phyloP scores from a whole-genome alignment of 2,329 filamentous ascomycete species.

The Gaeumannomyces sp. region DNA sequence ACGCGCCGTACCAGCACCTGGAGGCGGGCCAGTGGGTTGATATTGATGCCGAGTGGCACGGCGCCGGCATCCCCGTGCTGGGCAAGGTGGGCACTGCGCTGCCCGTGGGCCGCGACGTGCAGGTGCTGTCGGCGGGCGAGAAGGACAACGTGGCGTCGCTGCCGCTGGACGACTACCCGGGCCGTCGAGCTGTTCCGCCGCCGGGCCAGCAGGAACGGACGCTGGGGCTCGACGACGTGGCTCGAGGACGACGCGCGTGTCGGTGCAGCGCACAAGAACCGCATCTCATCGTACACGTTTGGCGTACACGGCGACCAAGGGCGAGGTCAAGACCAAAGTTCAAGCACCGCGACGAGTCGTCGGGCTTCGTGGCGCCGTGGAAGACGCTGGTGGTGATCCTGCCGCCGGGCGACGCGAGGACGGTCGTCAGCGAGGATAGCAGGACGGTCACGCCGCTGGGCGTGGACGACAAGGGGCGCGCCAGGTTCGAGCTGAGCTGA shows the following conservation, averaged over 20 bases:
- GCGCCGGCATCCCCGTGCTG: constrained; percentile 24
- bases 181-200: constrained; percentile 29
- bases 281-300: constrained; percentile 27
- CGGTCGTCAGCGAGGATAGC: constrained; percentile 13
- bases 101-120: constrained; percentile 25
- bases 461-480: constrained; percentile 1
- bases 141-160: constrained; percentile 25
- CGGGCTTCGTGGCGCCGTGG: constrained; percentile 29
- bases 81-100: constrained; percentile 26
- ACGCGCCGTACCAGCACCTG: constrained; percentile 46
- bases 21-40: constrained; percentile 26
- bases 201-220: constrained; percentile 2
- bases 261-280: constrained; percentile 24
- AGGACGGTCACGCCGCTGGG: neutral
- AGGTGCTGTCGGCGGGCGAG: constrained; percentile 20
- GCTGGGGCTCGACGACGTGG: constrained; percentile 20
- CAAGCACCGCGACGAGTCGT: constrained; percentile 23
- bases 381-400: constrained; percentile 25
- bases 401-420: constrained; percentile 25
- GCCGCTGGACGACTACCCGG: constrained; percentile 26
- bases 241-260: constrained; percentile 34
- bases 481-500: constrained; percentile 7
- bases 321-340: constrained; percentile 23
- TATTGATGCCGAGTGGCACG: constrained; percentile 24
- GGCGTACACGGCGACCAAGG: constrained; percentile 18